These are phyloP conservation scores for Penicillium parvum DNA, from an alignment of 495 filamentous ascomycete genomes.

Conservation along the genomic window DNA sequence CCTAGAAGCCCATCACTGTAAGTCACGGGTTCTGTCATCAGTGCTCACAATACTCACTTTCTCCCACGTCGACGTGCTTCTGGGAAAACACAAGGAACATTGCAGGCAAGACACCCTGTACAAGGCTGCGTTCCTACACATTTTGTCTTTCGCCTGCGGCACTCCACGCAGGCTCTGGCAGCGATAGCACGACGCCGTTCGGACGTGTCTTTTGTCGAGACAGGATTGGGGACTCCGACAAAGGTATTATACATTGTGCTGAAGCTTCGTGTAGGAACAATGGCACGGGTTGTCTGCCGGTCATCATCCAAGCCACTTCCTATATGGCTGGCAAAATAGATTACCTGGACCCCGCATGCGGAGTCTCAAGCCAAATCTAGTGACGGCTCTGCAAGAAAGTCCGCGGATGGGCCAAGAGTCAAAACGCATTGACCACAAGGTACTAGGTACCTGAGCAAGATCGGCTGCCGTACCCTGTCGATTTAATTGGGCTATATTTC, in stretches of 20 bases:
- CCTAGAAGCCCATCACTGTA: not conserved
- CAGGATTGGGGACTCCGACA: constrained; percentile 3
- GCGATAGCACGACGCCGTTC: constrained; percentile 12
- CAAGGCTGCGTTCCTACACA: constrained; percentile 14
- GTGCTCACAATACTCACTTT: constrained; percentile 1
- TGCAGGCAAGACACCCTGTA: constrained; percentile 14
- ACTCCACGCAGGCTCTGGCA: constrained; percentile 14
- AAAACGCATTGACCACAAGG: constrained; percentile 8
- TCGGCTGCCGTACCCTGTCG: not conserved
- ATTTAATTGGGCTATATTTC: not conserved
- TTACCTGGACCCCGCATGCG: constrained; percentile 12
- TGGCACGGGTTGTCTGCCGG: not conserved
- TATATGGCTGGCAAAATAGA: constrained; percentile 6
- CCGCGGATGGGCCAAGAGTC: not conserved
- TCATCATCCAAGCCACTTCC: not conserved
- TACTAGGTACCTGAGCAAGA: not conserved
- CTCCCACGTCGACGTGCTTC: constrained; percentile 12
- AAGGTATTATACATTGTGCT: constrained; percentile 15
- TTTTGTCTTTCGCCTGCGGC: constrained; percentile 14
- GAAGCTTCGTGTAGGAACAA: not conserved
- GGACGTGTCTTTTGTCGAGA: constrained; percentile 2
- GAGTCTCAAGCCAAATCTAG: not conserved
- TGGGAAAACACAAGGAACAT: constrained; percentile 14
- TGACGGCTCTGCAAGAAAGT: not conserved
- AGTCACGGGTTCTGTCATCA: not conserved